Conservation (phyloP, 2,329 filamentous ascomycete genomes). For the Trichoderma polysporum region DNA sequence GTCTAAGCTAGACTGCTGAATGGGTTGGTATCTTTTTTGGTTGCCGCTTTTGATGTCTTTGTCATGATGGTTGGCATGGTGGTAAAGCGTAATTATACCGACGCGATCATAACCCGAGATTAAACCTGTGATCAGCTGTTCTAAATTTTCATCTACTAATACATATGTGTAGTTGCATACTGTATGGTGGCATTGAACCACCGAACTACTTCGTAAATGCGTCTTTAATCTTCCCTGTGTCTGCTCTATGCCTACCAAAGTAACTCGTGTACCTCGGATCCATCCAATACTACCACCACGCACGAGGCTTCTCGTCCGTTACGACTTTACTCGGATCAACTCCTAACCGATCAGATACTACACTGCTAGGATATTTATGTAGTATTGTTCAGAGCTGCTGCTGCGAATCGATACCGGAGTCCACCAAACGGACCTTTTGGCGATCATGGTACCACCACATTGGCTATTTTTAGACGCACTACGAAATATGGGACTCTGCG, state of each 20-base stretch:
- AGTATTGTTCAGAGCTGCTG: neutral
- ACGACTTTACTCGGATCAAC: neutral
- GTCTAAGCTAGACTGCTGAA: neutral
- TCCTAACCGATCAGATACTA: neutral
- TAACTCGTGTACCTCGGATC: too few species aligned
- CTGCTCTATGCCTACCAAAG: neutral
- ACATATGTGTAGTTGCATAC: neutral
- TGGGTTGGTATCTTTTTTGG: neutral
- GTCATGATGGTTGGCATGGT: neutral
- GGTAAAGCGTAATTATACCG: neutral
- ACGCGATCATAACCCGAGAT: neutral
- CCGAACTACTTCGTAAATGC: neutral
- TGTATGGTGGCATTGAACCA: neutral
- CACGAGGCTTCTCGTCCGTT: neutral
- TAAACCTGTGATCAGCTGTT: neutral
- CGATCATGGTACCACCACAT: neutral
- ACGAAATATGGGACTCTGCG: neutral
- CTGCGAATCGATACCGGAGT: neutral
- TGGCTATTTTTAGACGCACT: slow-evolving; percentile 6
- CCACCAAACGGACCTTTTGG: neutral
- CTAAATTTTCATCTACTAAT: neutral
- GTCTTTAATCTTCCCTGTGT: neutral
- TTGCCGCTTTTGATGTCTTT: neutral
- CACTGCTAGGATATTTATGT: neutral
- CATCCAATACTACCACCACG: neutral